Percentiles rank a stretch among this genome's conserved stretches.
Evolutionary conservation across 2,329 filamentous ascomycete species (phyloP).

Genomic region (Microdochium trichocladiopsis): DNA sequence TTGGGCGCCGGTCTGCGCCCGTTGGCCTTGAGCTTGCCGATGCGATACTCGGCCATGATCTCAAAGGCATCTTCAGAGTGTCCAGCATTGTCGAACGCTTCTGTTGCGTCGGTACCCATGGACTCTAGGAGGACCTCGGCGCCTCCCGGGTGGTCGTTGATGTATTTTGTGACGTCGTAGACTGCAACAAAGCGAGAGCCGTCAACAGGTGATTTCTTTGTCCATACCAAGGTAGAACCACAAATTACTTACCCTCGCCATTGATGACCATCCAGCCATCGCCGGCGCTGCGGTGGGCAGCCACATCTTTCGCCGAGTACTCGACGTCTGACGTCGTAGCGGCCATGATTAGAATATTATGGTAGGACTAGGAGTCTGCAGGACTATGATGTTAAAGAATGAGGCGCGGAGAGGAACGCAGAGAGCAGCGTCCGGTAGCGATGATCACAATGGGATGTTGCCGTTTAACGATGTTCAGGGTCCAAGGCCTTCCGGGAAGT

Average conservation of each 20-base stretch:
- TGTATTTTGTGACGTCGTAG: constrained; percentile 50
- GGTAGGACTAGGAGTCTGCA: neutral
- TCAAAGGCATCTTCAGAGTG: constrained; percentile 59
- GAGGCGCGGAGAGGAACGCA: neutral
- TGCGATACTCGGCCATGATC: constrained; percentile 27
- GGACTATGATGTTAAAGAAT: neutral
- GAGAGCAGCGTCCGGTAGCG: too few species aligned
- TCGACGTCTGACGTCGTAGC: constrained; percentile 11
- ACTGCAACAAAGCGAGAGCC: constrained; percentile 30
- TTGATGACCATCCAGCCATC: constrained; percentile 51
- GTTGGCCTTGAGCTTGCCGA: constrained; percentile 29
- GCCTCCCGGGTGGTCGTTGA: constrained; percentile 62
- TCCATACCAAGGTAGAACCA: too few species aligned
- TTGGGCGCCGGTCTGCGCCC: constrained; percentile 11
- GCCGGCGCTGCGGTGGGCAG: constrained; percentile 36
- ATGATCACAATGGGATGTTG: too few species aligned
- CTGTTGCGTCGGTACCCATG: constrained; percentile 69
- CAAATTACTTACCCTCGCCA: constrained; percentile 43
- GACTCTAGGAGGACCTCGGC: constrained; percentile 72
- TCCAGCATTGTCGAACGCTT: constrained; percentile 77
- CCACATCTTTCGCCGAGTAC: constrained; percentile 33
- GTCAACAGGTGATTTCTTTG: too few species aligned
- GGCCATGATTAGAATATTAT: constrained; percentile 4
- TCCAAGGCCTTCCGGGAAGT: too few species aligned
- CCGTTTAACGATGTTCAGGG: too few species aligned